Evolutionary conservation across 2,329 filamentous ascomycete species (phyloP).

Genomic region (Malbranchea cinnamomea): DNA sequence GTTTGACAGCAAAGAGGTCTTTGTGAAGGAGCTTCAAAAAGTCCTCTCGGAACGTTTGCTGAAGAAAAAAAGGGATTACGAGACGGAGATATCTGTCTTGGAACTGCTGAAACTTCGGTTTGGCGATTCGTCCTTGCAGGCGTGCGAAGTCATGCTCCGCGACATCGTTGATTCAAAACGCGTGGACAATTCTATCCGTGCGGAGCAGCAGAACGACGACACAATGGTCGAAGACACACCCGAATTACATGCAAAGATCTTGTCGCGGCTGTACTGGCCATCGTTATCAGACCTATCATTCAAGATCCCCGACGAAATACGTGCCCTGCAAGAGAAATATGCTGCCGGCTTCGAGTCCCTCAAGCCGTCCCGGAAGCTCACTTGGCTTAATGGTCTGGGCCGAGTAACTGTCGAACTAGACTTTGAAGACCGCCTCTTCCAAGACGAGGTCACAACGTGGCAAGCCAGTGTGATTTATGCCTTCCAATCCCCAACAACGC

Average conservation of each 20-base stretch:
- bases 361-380: conserved; percentile 72
- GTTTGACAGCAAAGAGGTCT: conserved; percentile 76
- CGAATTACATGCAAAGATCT: conserved; percentile 62
- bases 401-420: conserved; percentile 68
- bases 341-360: conserved; percentile 60
- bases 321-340: conserved; percentile 52
- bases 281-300: conserved; percentile 45
- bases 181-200: conserved; percentile 54
- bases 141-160: conserved; percentile 93
- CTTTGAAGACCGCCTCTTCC: conserved; percentile 62
- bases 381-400: conserved; percentile 73
- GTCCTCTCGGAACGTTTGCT: conserved; percentile 74
- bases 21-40: conserved; percentile 84
- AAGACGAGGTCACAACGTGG: conserved; percentile 60
- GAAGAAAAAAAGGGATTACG: conserved; percentile 50
- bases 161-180: conserved; percentile 74
- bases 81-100: conserved; percentile 69
- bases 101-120: conserved; percentile 79
- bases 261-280: conserved; percentile 92
- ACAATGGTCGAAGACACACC: conserved; percentile 22
- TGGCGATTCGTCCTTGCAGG: conserved; percentile 71
- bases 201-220: conserved; percentile 28
- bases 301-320: conserved; percentile 30
- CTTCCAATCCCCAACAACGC: conserved; percentile 44
- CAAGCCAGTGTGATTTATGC: conserved; percentile 79